Evolutionary conservation across 1,284 basidiomycete species (phyloP), one percentile per base, ranked within the genome.

Genomic region (Puccinia triticina): DNA sequence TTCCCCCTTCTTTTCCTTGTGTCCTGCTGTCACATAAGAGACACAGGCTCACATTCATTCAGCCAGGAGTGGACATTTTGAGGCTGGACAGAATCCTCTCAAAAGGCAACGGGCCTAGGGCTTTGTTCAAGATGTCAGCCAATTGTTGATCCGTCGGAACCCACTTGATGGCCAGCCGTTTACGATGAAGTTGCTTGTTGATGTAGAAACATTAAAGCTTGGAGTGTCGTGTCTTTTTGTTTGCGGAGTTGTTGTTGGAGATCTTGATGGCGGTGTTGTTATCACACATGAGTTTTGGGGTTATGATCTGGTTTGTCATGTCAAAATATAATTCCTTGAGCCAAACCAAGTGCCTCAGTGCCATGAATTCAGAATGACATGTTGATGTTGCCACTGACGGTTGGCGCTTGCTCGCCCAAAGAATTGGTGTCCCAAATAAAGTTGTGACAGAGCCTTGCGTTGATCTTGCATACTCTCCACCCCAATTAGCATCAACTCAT

Each of bases 111-210:
- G 55, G 37, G 3, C 55, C 53, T 26, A 77, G n/a, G 26, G 75
- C 53, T 43, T 77, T 77, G 21, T 57, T 77, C 23, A 77, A 26
- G n/a, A 77, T 34, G 26, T 77, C 46, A 10, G 75, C 75, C 11
- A 59, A 23, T 48, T 61, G 53, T 7, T 64, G 23, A 7, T 29
- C 4, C 32, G 74, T 40, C 26, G 72, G 48, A 16, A 74, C 50
- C 72, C 72, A 74, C 10, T 74, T n/a, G 26, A 74, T 74, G 14
- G 46, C 23, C 0, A 59, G 48, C 11, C 21, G 29, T 5, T 59
- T 34, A 2, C 55, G 32, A 8, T n/a, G 26, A 1, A 75, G 14
- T 21, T 55, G 53, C 23, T 75, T 26, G 18, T 74, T 74, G 72
- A 53, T 32, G 26, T 50, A 50, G 29, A 53, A 74, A 34, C 32